Conservation (phyloP, 2,329 filamentous ascomycete genomes). For the Helminthosporium solani region DNA sequence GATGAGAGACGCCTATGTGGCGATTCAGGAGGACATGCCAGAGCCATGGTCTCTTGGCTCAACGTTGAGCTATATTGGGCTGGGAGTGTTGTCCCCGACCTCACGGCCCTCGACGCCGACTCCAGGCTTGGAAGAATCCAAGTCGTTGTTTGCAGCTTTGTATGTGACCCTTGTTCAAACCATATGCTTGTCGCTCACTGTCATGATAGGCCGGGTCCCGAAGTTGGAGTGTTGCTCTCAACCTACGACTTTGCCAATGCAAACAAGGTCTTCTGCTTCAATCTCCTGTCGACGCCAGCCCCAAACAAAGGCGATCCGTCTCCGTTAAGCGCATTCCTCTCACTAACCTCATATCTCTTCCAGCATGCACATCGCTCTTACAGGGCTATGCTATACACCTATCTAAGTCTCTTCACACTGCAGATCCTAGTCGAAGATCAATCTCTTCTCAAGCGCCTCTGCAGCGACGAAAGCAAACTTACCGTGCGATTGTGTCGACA, state of each 20-base stretch:
- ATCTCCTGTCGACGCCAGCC: slow-evolving; percentile 66
- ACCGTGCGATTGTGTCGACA: slow-evolving; percentile 84
- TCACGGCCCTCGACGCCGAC: slow-evolving; percentile 60
- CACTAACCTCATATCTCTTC: slow-evolving; percentile 85
- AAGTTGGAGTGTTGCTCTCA: slow-evolving; percentile 77
- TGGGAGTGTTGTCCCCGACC: slow-evolving; percentile 72
- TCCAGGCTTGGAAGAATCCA: slow-evolving; percentile 76
- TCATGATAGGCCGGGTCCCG: slow-evolving; percentile 67
- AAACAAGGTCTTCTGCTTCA: slow-evolving; percentile 93
- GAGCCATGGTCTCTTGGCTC: slow-evolving; percentile 83
- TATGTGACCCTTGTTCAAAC: slow-evolving; percentile 49
- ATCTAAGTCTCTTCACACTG: slow-evolving; percentile 81
- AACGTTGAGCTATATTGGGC: slow-evolving; percentile 80
- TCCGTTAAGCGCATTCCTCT: slow-evolving; percentile 80
- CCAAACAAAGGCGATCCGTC: slow-evolving; percentile 66
- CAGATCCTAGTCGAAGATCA: slow-evolving; percentile 86
- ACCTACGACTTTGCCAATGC: slow-evolving; percentile 92
- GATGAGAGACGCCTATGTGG: slow-evolving; percentile 74
- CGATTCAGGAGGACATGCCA: slow-evolving; percentile 84
- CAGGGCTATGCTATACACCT: slow-evolving; percentile 77
- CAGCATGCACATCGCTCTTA: slow-evolving; percentile 87
- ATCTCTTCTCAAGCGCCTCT: slow-evolving; percentile 77
- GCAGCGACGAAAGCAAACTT: slow-evolving; percentile 72
- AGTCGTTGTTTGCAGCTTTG: slow-evolving; percentile 76
- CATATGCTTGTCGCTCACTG: slow-evolving; percentile 11